Base-by-base conservation (phyloP, 2,329 filamentous ascomycete species). In the Clarireedia monteithiana region DNA sequence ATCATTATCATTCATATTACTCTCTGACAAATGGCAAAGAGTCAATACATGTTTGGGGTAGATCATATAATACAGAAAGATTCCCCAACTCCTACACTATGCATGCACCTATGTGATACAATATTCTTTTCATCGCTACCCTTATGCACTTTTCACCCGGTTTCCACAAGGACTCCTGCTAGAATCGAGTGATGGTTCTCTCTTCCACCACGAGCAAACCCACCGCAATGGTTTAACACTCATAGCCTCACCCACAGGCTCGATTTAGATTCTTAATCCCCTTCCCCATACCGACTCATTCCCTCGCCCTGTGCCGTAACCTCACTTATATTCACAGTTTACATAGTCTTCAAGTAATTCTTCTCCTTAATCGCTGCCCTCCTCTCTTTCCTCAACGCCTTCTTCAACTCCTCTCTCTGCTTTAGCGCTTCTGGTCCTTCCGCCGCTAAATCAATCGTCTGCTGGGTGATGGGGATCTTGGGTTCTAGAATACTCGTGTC, bases 311-410 rank as follows among this genome's bases (percentile, higher is more conserved):
- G 20, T 5, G 5, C 48, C 36, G 5, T 3, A 50, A 34, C 14
- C 3, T 7, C n/a, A 15, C 50, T 46, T 49, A 48, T 5, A 27
- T n/a, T 23, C 45, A 53, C 10, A 48, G 20, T 49, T 50, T 60
- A 69, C 86, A 91, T 89, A 45, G 83, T 82, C 80, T 86, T 88
- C 73, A 94, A 80, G 79, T 91, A 94, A 74, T 94, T 94, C 69
- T 73, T 74, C 77, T 94, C 89, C 82, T 91, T 92, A 68, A 94
- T 94, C 72, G 79, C 81, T 58, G 80, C 81, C 73, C 85, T 82
- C 69, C 88, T 78, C 75, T 90, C 86, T 70, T 80, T 80, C 67
- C 88, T 81, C 86, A 91, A 84, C 36, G 83, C 84, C 73, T 77
- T 81, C 62, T 78, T 86, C 66, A 91, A 74, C 64, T 84, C 82